Conservation (phyloP, 768 basidiomycete genomes). For the Saitozyma sp. region DNA sequence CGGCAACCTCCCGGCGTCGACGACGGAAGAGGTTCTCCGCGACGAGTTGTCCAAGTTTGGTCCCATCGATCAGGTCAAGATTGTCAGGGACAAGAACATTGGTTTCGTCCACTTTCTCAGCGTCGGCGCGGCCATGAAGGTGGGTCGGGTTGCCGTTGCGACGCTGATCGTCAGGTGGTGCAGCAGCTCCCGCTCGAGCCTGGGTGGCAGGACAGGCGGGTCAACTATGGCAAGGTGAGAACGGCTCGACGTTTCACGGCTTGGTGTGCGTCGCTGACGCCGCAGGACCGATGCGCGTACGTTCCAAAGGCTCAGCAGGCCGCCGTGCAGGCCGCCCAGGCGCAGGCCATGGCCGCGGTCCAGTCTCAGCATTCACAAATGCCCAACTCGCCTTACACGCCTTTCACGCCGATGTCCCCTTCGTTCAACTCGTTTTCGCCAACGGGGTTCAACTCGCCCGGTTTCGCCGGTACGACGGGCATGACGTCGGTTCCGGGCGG, state of each 20-base stretch:
- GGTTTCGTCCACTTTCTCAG: constrained; percentile 98
- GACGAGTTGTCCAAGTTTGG: constrained; percentile 92
- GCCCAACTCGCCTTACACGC: constrained; percentile 50
- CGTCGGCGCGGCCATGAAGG: constrained; percentile 93
- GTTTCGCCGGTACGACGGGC: background rate
- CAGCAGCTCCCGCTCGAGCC: constrained; percentile 87
- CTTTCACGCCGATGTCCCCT: constrained; percentile 44
- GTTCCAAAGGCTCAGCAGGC: constrained; percentile 78
- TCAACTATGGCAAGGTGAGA: constrained; percentile 84
- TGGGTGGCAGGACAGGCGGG: constrained; percentile 90
- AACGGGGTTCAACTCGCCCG: constrained; percentile 1
- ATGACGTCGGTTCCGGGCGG: constrained; percentile 7
- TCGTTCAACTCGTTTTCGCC: constrained; percentile 13
- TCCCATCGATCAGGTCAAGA: constrained; percentile 98
- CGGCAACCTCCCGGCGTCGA: constrained; percentile 83
- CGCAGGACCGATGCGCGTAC: constrained; percentile 85
- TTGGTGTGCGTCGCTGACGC: constrained; percentile 1
- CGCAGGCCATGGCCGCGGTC: constrained; percentile 52
- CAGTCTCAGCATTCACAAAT: constrained; percentile 45
- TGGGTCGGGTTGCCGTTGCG: constrained; percentile 50
- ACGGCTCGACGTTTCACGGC: background rate
- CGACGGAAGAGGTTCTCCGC: constrained; percentile 86
- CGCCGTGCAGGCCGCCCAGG: constrained; percentile 63
- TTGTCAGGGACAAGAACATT: constrained; percentile 98
- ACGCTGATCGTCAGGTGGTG: constrained; percentile 67